Percentiles rank a stretch among this genome's conserved stretches.
phyloP scores from a whole-genome alignment of 805 yeast species.

The Blastobotrys muscicola region DNA sequence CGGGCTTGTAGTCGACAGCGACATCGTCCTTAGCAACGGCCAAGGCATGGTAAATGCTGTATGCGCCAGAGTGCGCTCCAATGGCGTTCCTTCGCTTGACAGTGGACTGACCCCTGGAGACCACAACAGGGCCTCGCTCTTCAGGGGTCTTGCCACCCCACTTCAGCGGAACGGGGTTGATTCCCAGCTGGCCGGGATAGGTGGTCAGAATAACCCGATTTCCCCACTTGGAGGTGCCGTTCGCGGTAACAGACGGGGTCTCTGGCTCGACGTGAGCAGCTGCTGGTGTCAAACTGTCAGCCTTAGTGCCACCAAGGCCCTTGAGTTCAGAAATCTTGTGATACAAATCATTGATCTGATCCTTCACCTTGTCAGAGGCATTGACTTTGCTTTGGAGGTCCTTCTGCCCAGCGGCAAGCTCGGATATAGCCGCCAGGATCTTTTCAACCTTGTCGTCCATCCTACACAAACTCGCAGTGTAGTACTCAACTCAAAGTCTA shows the following conservation, averaged over 20 bases:
- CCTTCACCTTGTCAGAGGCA: constrained; percentile 5
- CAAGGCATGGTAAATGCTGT: constrained; percentile 54
- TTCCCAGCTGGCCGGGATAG: constrained; percentile 40
- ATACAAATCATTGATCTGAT: too few relatives aligned
- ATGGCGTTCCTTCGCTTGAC: constrained; percentile 48
- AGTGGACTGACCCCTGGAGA: constrained; percentile 42
- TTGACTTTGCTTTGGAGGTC: constrained; percentile 5
- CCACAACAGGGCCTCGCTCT: constrained; percentile 49
- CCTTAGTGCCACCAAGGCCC: too few relatives aligned
- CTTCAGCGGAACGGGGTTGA: constrained; percentile 39
- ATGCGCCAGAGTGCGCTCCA: constrained; percentile 59
- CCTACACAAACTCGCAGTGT: too few relatives aligned
- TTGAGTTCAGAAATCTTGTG: too few relatives aligned
- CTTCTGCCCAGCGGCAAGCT: constrained; percentile 7
- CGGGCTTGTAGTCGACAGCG: constrained; percentile 43
- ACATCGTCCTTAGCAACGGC: constrained; percentile 55
- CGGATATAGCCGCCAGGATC: constrained; percentile 7
- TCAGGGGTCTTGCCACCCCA: constrained; percentile 46
- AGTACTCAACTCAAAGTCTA: too few relatives aligned
- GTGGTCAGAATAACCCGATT: constrained; percentile 41
- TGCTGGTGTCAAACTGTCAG: too few relatives aligned
- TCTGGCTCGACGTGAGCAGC: too few relatives aligned
- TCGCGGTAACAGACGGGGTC: background rate
- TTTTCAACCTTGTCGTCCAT: constrained; percentile 3
- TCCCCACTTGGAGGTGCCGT: constrained; percentile 18